Base-by-base conservation (phyloP, 2,329 filamentous ascomycete species). In the Verticillium alfalfae region DNA sequence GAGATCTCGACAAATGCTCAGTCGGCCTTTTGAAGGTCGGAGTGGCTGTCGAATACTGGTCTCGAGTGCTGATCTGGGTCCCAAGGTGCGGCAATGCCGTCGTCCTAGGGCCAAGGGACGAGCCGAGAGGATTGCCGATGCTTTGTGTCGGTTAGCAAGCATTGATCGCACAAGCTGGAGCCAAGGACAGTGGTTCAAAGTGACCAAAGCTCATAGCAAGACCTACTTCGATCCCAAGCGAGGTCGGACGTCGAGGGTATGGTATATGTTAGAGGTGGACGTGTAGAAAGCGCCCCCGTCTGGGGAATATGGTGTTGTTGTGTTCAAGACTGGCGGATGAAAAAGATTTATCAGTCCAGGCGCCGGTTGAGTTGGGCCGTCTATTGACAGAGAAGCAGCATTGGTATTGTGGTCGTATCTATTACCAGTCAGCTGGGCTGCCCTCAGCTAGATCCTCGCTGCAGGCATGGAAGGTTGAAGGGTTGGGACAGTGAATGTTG, bases 381-480 rank as follows among this genome's bases (percentile, higher is more conserved):
- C 83, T 74, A 85, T 78, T 67, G 80, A 79, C 68, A 85, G 76
- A 68, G 82, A 76, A 66, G 82, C 78, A 65, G 78, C 77, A 71
- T 74, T 79, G 69, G 81, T 75, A 69, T 84, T 82, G 70, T 84
- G 81, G 70, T 75, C 79, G 75, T 84, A 85, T 79, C 84, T 86
- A 72, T 65, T 69, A 70, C 66, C 67, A 66, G 68, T 70, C 65
- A 67, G 67, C 64, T 66, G 63, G 59, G 62, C 57, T 37, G 57
- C 8, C 64, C 63, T 22, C 45, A 52, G 45, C 45, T 12, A 26
- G 45, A 18, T 52, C 10, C 10, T 18, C 45, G 45, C 45, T 52
- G 45, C 45, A 52, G 45, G n/a, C 10, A 52, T 52, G 22, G 45
- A 52, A 10, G n/a, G 18, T 52, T 52, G 45, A 52, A 52, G 45